Conservation (phyloP, 768 basidiomycete species). For the Leccinum rimulosum region DNA sequence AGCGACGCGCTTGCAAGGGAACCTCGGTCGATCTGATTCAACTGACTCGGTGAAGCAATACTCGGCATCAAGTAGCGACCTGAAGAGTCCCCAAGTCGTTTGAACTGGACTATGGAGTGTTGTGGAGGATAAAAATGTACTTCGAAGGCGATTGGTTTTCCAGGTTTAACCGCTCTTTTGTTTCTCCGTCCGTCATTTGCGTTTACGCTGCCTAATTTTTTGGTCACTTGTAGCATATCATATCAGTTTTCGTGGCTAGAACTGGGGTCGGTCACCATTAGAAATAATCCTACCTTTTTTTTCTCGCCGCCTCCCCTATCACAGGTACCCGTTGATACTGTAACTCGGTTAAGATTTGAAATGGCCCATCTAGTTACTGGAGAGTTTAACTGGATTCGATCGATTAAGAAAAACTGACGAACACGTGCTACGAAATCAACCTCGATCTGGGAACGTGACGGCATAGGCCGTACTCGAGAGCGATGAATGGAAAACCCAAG, state of each 20-base stretch:
- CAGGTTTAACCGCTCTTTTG: constrained; percentile 3
- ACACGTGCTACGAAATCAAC: not conserved
- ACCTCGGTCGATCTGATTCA: not conserved
- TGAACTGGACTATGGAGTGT: not conserved
- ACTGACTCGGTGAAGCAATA: constrained; percentile 16
- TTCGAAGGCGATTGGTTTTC: not conserved
- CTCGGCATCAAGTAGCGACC: constrained; percentile 16
- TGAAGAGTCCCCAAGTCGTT: constrained; percentile 23
- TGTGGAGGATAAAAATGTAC: constrained; percentile 4
- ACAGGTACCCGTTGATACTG: not conserved
- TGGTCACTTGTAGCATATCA: constrained; percentile 19
- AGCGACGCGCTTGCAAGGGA: not conserved
- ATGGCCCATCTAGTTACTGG: not conserved
- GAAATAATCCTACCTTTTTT: not conserved
- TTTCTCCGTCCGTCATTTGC: constrained; percentile 1
- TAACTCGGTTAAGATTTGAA: not conserved
- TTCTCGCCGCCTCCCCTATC: not conserved
- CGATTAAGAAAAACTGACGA: not conserved
- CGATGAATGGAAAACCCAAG: not conserved
- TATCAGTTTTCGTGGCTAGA: constrained; percentile 10
- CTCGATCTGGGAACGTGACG: not conserved
- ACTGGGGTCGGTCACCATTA: constrained; percentile 13
- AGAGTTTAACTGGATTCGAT: not conserved
- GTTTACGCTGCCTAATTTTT: not conserved
- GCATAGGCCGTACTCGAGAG: not conserved